A percentile compares a stretch with the other conserved stretches of the same genome.
Evolutionary conservation across 176 grass and related monocot species (phyloP).

Genomic region (Bonia amplexicaulis): DNA sequence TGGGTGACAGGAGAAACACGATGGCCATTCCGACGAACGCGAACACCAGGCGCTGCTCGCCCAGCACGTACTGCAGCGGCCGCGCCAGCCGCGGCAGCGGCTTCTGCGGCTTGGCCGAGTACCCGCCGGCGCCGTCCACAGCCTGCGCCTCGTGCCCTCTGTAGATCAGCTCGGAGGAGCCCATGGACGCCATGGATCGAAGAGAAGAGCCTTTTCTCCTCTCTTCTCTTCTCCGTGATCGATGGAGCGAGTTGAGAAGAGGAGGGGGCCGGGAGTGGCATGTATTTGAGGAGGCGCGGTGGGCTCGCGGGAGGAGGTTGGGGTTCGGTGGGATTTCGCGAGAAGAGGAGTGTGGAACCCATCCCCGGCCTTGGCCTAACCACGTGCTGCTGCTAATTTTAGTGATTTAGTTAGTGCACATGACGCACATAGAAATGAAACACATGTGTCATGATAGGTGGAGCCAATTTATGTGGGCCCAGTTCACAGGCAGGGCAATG

Average conservation of each 20-base stretch:
- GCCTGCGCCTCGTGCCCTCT: slow-evolving; percentile 38
- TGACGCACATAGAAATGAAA: no score
- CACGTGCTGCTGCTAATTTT: not conserved
- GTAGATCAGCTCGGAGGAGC: slow-evolving; percentile 62
- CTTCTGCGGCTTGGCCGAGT: slow-evolving; percentile 43
- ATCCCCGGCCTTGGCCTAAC: not conserved
- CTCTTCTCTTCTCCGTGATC: no score
- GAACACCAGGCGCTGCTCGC: slow-evolving; percentile 65
- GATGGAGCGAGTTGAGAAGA: not conserved
- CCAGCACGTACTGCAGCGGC: slow-evolving; percentile 45
- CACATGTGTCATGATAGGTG: no score
- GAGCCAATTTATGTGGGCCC: no score
- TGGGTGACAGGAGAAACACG: slow-evolving; percentile 34
- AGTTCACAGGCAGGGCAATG: no score
- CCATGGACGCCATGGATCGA: slow-evolving; percentile 15
- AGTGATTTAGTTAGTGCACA: no score
- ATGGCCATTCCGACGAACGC: slow-evolving; percentile 58
- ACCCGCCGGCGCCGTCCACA: not conserved
- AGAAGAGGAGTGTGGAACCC: no score
- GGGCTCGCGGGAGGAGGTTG: not conserved
- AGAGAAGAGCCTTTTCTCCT: not conserved
- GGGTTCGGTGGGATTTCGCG: slow-evolving; percentile 13
- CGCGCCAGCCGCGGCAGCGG: slow-evolving; percentile 19
- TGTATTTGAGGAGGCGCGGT: slow-evolving; percentile 43
- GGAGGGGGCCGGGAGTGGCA: not conserved